Percentiles rank a stretch among this genome's conserved stretches.
phyloP scores from a whole-genome alignment of 2,329 filamentous ascomycete genomes.

The Tolypocladium ophioglossoides region DNA sequence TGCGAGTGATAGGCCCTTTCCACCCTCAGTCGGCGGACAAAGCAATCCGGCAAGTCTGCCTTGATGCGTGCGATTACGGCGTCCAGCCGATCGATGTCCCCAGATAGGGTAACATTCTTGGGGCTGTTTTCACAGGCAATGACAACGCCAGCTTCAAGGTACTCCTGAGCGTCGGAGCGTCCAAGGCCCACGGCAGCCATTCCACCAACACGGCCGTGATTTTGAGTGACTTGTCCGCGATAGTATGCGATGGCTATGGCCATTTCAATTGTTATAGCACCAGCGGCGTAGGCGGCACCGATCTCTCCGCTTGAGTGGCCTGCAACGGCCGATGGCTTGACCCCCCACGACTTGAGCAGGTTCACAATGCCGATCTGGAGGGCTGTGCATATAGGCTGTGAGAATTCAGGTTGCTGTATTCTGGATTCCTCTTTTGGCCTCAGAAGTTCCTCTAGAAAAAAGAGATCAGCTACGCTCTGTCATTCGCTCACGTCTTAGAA shows the following conservation, averaged over 20 bases:
- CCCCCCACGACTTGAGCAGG: constrained; percentile 17
- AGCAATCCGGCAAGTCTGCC: constrained; percentile 1
- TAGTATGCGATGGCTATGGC: constrained; percentile 20
- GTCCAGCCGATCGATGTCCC: constrained; percentile 10
- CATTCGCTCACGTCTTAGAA: background rate
- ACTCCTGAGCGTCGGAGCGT: constrained; percentile 9
- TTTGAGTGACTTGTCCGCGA: constrained; percentile 1
- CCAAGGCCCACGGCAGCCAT: constrained; percentile 23
- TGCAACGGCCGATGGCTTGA: constrained; percentile 19
- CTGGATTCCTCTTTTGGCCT: constrained; percentile 7
- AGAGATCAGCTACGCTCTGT: background rate
- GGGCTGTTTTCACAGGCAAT: constrained; percentile 31
- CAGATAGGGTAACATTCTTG: constrained; percentile 26
- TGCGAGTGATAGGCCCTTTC: constrained; percentile 2
- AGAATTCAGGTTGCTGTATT: constrained; percentile 27
- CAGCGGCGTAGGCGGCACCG: constrained; percentile 26
- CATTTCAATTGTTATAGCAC: constrained; percentile 12
- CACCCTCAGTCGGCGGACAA: constrained; percentile 9
- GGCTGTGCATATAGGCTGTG: constrained; percentile 43
- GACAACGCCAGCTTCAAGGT: constrained; percentile 6
- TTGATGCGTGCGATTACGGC: background rate
- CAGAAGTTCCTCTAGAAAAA: constrained; percentile 14
- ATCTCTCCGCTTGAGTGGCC: constrained; percentile 31
- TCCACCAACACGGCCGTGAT: constrained; percentile 6
- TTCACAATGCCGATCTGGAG: constrained; percentile 38